phyloP scores from a whole-genome alignment of 306 rosid species.

The Malus sieversii region DNA sequence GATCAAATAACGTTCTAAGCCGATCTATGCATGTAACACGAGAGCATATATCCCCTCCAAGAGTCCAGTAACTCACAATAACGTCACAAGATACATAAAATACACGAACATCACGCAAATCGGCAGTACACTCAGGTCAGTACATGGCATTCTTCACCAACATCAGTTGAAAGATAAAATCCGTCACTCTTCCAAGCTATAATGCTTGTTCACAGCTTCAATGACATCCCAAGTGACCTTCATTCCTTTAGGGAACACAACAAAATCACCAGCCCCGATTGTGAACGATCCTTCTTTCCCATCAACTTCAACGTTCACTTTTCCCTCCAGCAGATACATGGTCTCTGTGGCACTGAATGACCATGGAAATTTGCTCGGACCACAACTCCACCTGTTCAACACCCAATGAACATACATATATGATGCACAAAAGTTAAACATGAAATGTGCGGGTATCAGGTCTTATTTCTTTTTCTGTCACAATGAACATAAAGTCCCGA shows the following conservation, averaged over 20 bases:
- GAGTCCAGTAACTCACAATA: not conserved
- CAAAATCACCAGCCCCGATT: not conserved
- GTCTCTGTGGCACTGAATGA: constrained; percentile 1
- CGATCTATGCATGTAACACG: not conserved
- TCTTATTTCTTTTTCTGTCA: not conserved
- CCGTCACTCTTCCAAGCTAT: not conserved
- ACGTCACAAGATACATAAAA: too few relatives aligned
- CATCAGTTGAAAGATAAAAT: not conserved
- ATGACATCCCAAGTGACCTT: constrained; percentile 13
- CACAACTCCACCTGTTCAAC: not conserved
- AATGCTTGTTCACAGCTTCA: constrained; percentile 2
- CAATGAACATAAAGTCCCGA: not conserved
- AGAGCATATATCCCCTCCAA: not conserved
- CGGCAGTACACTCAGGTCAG: not conserved
- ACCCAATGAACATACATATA: too few relatives aligned
- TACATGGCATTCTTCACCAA: not conserved
- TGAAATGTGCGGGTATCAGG: not conserved
- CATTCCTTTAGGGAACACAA: constrained; percentile 12
- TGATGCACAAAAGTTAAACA: not conserved
- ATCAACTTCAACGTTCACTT: not conserved
- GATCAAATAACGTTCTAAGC: not conserved
- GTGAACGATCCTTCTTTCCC: constrained; percentile 7
- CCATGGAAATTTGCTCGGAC: constrained; percentile 14
- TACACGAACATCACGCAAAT: not conserved
- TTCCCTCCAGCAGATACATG: constrained; percentile 5